Base-by-base conservation (phyloP, 2,329 filamentous ascomycete genomes). In the Aureobasidium uvarum region DNA sequence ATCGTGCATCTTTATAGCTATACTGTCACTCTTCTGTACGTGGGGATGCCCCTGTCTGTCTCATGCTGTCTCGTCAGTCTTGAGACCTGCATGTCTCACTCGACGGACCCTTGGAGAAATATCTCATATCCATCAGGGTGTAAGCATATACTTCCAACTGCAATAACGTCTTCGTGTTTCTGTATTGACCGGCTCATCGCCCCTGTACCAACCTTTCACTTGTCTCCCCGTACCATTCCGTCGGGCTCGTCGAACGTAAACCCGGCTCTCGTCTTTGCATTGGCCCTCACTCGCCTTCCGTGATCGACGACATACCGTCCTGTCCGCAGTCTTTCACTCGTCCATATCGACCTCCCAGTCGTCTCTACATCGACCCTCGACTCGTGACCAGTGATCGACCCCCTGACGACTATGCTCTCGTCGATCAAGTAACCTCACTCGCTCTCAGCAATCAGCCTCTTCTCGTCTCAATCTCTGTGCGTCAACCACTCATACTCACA, bases 71-170 rank as follows among this genome's bases (percentile, higher is more conserved):
- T 48, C 43, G 10, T 50, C 16, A 20, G 23, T 41, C 38, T 52
- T 11, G 43, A 50, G 20, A 48, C 56, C 20, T 60, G 56, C 43
- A n/a, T 38, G 43, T 25, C 31, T 60, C 20, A 60, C 56, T 36
- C 16, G 25, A 43, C 39, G 5, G 45, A 28, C 18, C 16, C 23
- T 45, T 28, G 39, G n/a, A 45, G n/a, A 31, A 11, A 58, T 16
- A 18, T 39, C 33, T 38, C 51, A 23, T 20, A 18, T 33, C 6
- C 16, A 43, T 18, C 7, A n/a, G 41, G 7, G 41, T n/a, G 18
- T 10, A 43, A 20, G 8, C 18, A 43, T 10, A 43, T 43, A 10
- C 41, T n/a, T 7, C 7, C 7, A 5, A 20, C 7, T n/a, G 7
- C 41, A 20, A 8, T 18, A 8, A 18, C 14, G 18, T 41, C 39